Percentiles rank a stretch among this genome's conserved stretches.
Conservation (phyloP, 1,139 yeast genomes). For the Tardiomyces digboiensis region DNA sequence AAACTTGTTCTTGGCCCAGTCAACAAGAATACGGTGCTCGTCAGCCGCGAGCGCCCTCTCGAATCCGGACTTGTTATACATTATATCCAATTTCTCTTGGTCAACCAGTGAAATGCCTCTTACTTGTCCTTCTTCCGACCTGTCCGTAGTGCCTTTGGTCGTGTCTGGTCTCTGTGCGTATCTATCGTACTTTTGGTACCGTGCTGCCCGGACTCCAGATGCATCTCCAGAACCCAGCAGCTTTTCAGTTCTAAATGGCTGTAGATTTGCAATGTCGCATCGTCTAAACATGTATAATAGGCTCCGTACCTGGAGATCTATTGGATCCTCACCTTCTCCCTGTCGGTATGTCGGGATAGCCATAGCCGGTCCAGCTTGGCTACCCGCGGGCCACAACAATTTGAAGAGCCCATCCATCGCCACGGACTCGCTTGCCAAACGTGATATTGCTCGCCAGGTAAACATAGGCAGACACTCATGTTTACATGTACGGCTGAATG, state of each 20-base stretch:
- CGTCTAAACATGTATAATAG: slow-evolving; percentile 48
- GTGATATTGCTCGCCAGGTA: no score
- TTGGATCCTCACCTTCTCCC: slow-evolving; percentile 43
- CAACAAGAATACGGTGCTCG: slow-evolving; percentile 53
- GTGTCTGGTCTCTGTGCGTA: no score
- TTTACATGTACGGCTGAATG: no score
- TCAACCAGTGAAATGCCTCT: slow-evolving; percentile 8
- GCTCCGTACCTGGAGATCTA: slow-evolving; percentile 51
- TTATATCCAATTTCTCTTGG: slow-evolving; percentile 38
- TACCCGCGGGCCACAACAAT: slow-evolving; percentile 14
- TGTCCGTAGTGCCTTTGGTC: not conserved
- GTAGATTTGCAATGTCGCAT: slow-evolving; percentile 32
- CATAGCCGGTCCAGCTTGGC: slow-evolving; percentile 10
- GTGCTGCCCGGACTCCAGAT: slow-evolving; percentile 16
- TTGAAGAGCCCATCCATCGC: slow-evolving; percentile 14
- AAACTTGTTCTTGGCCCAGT: slow-evolving; percentile 56
- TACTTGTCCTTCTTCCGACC: not conserved
- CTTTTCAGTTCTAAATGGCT: slow-evolving; percentile 24
- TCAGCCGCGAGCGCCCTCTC: slow-evolving; percentile 36
- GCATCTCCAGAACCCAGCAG: not conserved
- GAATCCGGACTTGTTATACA: slow-evolving; percentile 42
- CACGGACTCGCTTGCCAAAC: no score
- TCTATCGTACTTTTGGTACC: not conserved
- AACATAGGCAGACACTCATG: no score
- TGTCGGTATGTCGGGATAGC: slow-evolving; percentile 38